Base-by-base conservation (phyloP, 2,329 filamentous ascomycete genomes). In the Colletotrichum chlorophyti region DNA sequence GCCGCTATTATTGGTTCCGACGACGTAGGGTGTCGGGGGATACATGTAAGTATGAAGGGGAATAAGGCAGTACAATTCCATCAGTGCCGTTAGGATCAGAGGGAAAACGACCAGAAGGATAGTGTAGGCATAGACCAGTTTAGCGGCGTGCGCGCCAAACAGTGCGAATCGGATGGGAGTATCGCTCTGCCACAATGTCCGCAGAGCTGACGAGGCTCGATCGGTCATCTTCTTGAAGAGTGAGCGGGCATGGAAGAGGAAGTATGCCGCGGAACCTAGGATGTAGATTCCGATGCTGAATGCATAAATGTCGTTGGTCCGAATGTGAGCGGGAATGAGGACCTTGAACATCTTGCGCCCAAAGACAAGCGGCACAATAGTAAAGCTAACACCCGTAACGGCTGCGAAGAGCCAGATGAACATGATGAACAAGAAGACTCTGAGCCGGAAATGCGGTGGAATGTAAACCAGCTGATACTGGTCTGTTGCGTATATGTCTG, bases 361-460 rank as follows among this genome's bases (percentile, higher is more conserved):
- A 68, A 97, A 86, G 6, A 96, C 80, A 4, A 99, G 83, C 0
- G 95, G 96, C 1, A 96, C 76, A 61, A 99, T 89, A 1, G 95
- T 97, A 62, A 91, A 85, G 63, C 89, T 85, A 57, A 98, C 86
- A 21, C 95, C 95, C 0, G 91, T 96, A 11, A 89, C 80, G 5
- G 94, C 93, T 17, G 94, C 94, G 74, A 99, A 98, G 29, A 93
- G 71, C 95, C 95, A 99, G 63, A 99, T 91, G 46, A 90, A 87
- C 53, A 95, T 75, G 64, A 98, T 93, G 74, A 99, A 98, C 3
- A 91, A 76, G 49, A 89, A 90, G 59, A 98, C 87, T 52, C 96
- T 87, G 23, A 86, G 69, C 9, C 89, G 85, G 77, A 99, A 98
- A 74, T 85, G 85, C 0, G 95, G 93, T 7, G 95, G 95, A 15